phyloP scores from a whole-genome alignment of 225 moss, liverwort and hornwort genomes.

The Anthoceros angustus region DNA sequence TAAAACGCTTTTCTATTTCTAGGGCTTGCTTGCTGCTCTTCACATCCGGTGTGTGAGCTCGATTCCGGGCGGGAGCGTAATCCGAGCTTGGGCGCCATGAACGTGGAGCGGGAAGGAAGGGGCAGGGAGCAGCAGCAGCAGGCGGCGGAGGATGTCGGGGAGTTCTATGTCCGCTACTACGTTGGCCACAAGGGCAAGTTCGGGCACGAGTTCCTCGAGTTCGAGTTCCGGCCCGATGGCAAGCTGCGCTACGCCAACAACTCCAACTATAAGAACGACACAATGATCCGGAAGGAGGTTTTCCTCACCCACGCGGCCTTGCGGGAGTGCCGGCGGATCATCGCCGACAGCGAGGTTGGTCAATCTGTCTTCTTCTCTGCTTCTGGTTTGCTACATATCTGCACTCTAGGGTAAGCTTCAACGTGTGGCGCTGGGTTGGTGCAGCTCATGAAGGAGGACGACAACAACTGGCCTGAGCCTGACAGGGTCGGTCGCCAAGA shows the following conservation, averaged over 20 bases:
- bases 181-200: constrained; percentile 50
- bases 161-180: constrained; percentile 46
- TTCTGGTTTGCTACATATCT: not conserved
- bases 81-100: not conserved
- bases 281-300: constrained; percentile 58
- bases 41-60: too few species aligned
- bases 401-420: not conserved
- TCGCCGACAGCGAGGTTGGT: constrained; percentile 34
- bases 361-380: not conserved
- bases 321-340: constrained; percentile 47
- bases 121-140: not conserved
- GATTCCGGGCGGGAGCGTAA: not conserved
- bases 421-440: not conserved
- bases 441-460: constrained; percentile 50
- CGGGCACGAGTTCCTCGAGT: constrained; percentile 42
- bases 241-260: constrained; percentile 57
- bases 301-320: constrained; percentile 49
- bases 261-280: constrained; percentile 60
- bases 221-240: constrained; percentile 46
- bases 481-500: constrained; percentile 90
- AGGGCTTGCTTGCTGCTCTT: too few species aligned
- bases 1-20: too few species aligned
- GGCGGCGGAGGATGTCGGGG: constrained; percentile 33
- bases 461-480: constrained; percentile 75
- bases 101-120: not conserved